A percentile compares a stretch with the other conserved stretches of the same genome.
phyloP scores from a whole-genome alignment of 2,329 filamentous ascomycete species.

The Colletotrichum shisoi region DNA sequence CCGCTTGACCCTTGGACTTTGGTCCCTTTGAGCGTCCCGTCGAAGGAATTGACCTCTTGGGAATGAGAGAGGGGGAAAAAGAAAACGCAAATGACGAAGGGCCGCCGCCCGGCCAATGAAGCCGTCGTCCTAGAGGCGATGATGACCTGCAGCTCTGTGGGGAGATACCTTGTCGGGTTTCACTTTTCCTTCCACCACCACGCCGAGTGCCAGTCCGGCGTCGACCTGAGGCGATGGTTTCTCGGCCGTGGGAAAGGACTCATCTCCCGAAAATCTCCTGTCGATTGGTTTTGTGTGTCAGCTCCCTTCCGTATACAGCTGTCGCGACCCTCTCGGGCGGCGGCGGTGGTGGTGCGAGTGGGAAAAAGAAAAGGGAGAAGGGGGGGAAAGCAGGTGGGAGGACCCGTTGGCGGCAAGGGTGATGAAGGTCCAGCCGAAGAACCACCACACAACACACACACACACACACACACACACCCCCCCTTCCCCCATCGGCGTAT shows the following conservation, averaged over 20 bases:
- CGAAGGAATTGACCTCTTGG: conserved; percentile 20
- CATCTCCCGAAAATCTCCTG: conserved; percentile 41
- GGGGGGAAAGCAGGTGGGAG: neutral
- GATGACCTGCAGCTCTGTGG: conserved; percentile 37
- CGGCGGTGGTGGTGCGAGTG: conserved; percentile 1
- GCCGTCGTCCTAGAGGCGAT: conserved; percentile 36
- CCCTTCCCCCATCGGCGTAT: conserved; percentile 12
- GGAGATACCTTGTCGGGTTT: conserved; percentile 27
- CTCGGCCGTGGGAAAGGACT: conserved; percentile 37
- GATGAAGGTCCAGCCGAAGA: conserved; percentile 4
- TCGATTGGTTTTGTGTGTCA: conserved; percentile 21
- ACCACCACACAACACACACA: no score
- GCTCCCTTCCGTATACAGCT: conserved; percentile 22
- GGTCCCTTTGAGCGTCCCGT: conserved; percentile 8
- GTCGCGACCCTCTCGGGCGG: conserved; percentile 4
- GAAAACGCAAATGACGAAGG: conserved; percentile 36
- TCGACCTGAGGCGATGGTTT: conserved; percentile 34
- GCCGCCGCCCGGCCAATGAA: conserved; percentile 26
- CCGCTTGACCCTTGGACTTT: conserved; percentile 6
- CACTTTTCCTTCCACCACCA: conserved; percentile 40
- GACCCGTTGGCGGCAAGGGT: conserved; percentile 16
- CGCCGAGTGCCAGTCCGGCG: conserved; percentile 39
- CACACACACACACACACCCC: no score
- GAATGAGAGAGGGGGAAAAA: conserved; percentile 25
- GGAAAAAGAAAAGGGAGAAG: conserved; percentile 17